Evolutionary conservation across 768 basidiomycete genomes (phyloP), one percentile per base, ranked within the genome.

Genomic region (Pluteus cervinus): DNA sequence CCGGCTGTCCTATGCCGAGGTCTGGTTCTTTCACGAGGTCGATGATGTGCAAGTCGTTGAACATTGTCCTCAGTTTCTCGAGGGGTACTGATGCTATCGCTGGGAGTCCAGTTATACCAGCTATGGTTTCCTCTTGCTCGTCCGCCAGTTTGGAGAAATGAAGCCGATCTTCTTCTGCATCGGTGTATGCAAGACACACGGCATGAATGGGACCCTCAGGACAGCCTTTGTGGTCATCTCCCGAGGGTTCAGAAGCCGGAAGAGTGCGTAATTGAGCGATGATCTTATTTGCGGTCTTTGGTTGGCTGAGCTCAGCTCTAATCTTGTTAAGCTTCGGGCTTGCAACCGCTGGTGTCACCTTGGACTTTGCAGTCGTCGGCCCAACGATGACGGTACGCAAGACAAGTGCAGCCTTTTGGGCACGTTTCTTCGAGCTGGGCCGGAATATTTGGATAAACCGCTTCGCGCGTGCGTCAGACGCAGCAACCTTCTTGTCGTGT

Each of bases 1-100:
- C 81, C n/a, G 84, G 76, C 47, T 82, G 75, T 12, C 85, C 86
- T 2, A 88, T 57, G 10, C 87, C 87, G 42, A 86, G 58, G 49
- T 82, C 74, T 1, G 83, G 75, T 2, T 74, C 57, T 0, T 56
- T 60, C 23, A 90, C 43, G 17, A 90, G 61, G 52, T 74, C 69
- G 24, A 90, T 55, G 31, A 86, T 42, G 36, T 73, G 72, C 54
- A 88, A 62, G 24, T 79, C 73, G n/a, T 63, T 63, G 40, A 90
- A 65, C 26, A 75, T 55, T 1, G 60, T 52, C 7, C 69, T 57
- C 15, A 86, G 40, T 29, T 71, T 61, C 6, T 74, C 66, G 20
- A 81, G 17, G 7, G 81, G 66, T 5, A 74, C 69, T 8, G 65
- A 61, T 15, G 69, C 58, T 7, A 79, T 58, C 36, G 62, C 65